These are phyloP conservation scores for Fagopyrum esculentum DNA, from an alignment of 148 eudicot genomes.

Conservation along the genomic window DNA sequence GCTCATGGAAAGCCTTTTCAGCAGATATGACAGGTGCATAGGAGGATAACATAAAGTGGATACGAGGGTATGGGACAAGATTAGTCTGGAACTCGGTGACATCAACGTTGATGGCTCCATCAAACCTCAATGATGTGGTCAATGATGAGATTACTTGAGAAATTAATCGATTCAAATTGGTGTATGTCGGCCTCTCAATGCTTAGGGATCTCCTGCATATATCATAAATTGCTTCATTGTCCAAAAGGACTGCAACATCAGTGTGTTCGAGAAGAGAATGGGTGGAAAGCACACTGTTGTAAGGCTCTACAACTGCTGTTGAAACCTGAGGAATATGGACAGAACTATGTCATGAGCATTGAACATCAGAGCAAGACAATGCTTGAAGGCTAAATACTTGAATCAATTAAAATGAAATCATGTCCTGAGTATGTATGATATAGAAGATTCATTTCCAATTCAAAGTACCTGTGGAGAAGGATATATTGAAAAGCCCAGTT, in stretches of 20 bases:
- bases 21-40: slow-evolving; percentile 14
- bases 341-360: not conserved
- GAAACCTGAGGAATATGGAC: slow-evolving; percentile 11
- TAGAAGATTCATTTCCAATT: not conserved
- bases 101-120: slow-evolving; percentile 14
- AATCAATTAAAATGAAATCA: not conserved
- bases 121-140: slow-evolving; percentile 15
- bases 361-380: not conserved
- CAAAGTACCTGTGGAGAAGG: slow-evolving; percentile 14
- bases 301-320: slow-evolving; percentile 16
- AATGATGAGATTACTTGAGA: slow-evolving; percentile 13
- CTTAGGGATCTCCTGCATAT: slow-evolving; percentile 13
- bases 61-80: slow-evolving; percentile 14
- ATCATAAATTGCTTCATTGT: slow-evolving; percentile 16
- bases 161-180: slow-evolving; percentile 11
- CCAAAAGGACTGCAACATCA: slow-evolving; percentile 15
- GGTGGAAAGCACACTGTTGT: slow-evolving; percentile 15
- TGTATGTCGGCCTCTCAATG: slow-evolving; percentile 14
- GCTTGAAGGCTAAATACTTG: not conserved
- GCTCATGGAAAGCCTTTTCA: slow-evolving; percentile 16
- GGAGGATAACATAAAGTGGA: slow-evolving; percentile 13
- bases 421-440: not conserved
- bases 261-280: slow-evolving; percentile 16
- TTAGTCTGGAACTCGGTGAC: slow-evolving; percentile 15
- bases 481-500: slow-evolving; percentile 14